These are phyloP conservation scores for Leccinellum albellum DNA, from an alignment of 768 basidiomycete genomes.

Conservation along the genomic window DNA sequence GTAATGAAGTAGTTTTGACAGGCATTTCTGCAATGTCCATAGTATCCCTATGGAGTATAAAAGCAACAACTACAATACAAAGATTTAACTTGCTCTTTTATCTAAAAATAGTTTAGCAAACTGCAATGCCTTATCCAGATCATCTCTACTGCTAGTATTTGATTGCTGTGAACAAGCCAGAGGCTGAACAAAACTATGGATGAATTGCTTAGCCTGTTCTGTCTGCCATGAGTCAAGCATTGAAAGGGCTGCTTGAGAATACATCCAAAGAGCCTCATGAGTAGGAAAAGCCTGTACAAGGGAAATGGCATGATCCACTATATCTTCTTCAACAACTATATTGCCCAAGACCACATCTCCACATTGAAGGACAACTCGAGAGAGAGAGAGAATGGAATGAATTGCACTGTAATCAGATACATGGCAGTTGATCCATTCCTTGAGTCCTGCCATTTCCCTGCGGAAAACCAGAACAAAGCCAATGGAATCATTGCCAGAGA, in stretches of 20 bases:
- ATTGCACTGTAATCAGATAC: slow-evolving; percentile 66
- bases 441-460: slow-evolving; percentile 37
- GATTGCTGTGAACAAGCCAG: slow-evolving; percentile 1
- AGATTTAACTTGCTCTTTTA: background rate
- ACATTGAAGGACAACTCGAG: slow-evolving; percentile 13
- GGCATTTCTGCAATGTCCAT: background rate
- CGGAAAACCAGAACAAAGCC: slow-evolving; percentile 32
- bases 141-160: background rate
- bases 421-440: slow-evolving; percentile 58
- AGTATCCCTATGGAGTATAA: background rate
- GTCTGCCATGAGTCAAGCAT: background rate
- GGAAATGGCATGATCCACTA: slow-evolving; percentile 41
- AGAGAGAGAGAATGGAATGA: slow-evolving; percentile 48
- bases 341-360: slow-evolving; percentile 2
- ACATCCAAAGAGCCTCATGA: slow-evolving; percentile 66
- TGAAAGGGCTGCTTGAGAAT: slow-evolving; percentile 21
- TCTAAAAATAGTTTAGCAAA: slow-evolving; percentile 12
- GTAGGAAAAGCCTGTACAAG: slow-evolving; percentile 50
- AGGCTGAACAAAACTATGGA: slow-evolving; percentile 16
- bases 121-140: background rate
- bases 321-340: slow-evolving; percentile 1
- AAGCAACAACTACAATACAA: background rate
- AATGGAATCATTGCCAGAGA: slow-evolving; percentile 9
- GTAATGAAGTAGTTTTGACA: background rate
- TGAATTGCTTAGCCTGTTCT: slow-evolving; percentile 7